Percentiles rank a stretch among this genome's conserved stretches.
These are phyloP conservation scores for Sugiyamaella smithiae DNA, from an alignment of 805 yeast species.

Conservation along the genomic window DNA sequence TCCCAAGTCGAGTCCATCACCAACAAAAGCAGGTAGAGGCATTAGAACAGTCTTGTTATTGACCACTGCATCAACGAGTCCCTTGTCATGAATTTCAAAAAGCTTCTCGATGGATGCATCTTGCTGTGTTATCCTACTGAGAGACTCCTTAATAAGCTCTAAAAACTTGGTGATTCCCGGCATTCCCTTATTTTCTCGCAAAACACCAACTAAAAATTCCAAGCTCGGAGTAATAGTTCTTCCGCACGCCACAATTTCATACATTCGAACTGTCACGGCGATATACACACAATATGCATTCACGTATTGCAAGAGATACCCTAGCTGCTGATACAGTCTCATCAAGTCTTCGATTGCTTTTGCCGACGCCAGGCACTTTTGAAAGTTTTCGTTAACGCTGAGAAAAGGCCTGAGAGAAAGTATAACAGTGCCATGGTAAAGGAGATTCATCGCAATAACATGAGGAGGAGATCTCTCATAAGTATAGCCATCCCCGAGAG, in stretches of 20 bases:
- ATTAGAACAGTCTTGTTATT: background rate
- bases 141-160: constrained; percentile 1
- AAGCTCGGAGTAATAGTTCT: constrained; percentile 8
- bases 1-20: background rate
- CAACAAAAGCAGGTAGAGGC: constrained; percentile 7
- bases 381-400: background rate
- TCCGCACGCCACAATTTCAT: constrained; percentile 7
- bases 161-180: constrained; percentile 10
- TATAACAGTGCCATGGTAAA: constrained; percentile 5
- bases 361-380: constrained; percentile 8
- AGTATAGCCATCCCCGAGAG: constrained; percentile 9
- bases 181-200: constrained; percentile 2
- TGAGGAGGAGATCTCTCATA: constrained; percentile 11
- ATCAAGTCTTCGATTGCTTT: constrained; percentile 10
- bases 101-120: constrained; percentile 3
- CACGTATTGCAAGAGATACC: constrained; percentile 2
- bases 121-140: constrained; percentile 1
- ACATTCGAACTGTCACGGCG: constrained; percentile 7
- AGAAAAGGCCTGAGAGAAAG: constrained; percentile 2
- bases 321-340: constrained; percentile 7
- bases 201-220: constrained; percentile 4
- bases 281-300: constrained; percentile 7
- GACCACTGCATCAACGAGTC: constrained; percentile 7
- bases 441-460: constrained; percentile 10
- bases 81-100: constrained; percentile 4